These are phyloP conservation scores for Caryopteris hybrid DNA, from an alignment of 305 asterid species.

Conservation along the genomic window DNA sequence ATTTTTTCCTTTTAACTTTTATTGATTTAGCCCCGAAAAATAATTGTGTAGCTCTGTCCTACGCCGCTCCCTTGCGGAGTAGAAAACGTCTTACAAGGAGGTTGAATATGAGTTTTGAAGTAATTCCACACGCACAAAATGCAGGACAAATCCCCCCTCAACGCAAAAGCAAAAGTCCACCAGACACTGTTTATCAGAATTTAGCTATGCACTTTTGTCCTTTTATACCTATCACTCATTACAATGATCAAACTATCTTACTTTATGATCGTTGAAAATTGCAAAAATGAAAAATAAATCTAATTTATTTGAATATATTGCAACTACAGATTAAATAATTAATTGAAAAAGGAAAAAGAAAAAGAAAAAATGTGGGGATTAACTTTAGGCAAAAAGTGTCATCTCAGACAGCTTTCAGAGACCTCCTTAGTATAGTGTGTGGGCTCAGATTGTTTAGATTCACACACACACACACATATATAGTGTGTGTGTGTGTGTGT, in stretches of 20 bases:
- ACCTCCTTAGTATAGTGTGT: constrained; percentile 14
- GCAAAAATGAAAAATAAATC: not conserved
- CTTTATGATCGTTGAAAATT: constrained; percentile 9
- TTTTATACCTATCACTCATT: not conserved
- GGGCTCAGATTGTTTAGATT: constrained; percentile 17
- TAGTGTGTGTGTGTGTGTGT: not conserved
- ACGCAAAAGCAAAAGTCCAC: not conserved
- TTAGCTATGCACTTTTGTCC: constrained; percentile 9
- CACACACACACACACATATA: not conserved
- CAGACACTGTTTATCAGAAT: constrained; percentile 3
- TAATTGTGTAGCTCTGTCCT: too few species aligned
- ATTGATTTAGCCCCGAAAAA: too few species aligned
- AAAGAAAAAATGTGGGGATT: not conserved
- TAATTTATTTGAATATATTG: not conserved
- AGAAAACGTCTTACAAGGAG: too few species aligned
- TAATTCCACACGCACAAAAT: too few species aligned
- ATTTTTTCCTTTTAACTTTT: too few species aligned
- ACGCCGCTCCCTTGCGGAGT: too few species aligned
- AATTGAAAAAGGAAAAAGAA: too few species aligned
- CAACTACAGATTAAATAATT: not conserved
- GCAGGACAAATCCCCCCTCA: too few species aligned
- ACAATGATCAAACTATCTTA: constrained; percentile 10
- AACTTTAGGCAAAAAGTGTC: constrained; percentile 24
- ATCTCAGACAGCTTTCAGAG: constrained; percentile 27
- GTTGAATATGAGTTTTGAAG: too few species aligned